These are phyloP conservation scores for Kluyveromyces lactis DNA, from an alignment of 805 yeast genomes.

Conservation along the genomic window DNA sequence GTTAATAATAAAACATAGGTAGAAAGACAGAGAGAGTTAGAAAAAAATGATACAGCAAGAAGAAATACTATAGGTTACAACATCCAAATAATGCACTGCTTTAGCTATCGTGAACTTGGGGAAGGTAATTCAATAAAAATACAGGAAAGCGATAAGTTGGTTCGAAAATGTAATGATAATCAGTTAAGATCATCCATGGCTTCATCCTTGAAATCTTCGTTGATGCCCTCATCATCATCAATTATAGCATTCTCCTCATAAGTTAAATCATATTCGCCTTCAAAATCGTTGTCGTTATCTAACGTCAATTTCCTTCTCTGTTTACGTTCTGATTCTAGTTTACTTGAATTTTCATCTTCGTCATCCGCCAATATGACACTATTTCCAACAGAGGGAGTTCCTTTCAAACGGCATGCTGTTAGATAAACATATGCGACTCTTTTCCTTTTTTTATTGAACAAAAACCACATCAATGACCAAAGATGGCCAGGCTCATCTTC, in stretches of 20 bases:
- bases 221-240: conserved; percentile 25
- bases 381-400: conserved; percentile 29
- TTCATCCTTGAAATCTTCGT: conserved; percentile 16
- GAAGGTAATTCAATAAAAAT: no score
- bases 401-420: conserved; percentile 41
- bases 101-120: no score
- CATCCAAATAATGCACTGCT: no score
- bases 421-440: conserved; percentile 83
- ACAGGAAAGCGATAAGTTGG: no score
- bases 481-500: conserved; percentile 34
- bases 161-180: no score
- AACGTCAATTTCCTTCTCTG: conserved; percentile 27
- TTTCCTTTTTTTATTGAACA: conserved; percentile 83
- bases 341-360: conserved; percentile 30
- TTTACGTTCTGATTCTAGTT: conserved; percentile 3
- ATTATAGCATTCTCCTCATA: conserved; percentile 33
- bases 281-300: conserved; percentile 33
- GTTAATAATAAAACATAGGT: no score
- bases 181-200: conserved; percentile 10
- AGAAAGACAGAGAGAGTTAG: no score
- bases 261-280: conserved; percentile 40
- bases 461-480: conserved; percentile 72
- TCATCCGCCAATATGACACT: conserved; percentile 15
- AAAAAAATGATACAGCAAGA: no score
- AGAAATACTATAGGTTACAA: no score